These are phyloP conservation scores for Tricholoma furcatifolium DNA, from an alignment of 768 basidiomycete genomes.

Conservation along the genomic window DNA sequence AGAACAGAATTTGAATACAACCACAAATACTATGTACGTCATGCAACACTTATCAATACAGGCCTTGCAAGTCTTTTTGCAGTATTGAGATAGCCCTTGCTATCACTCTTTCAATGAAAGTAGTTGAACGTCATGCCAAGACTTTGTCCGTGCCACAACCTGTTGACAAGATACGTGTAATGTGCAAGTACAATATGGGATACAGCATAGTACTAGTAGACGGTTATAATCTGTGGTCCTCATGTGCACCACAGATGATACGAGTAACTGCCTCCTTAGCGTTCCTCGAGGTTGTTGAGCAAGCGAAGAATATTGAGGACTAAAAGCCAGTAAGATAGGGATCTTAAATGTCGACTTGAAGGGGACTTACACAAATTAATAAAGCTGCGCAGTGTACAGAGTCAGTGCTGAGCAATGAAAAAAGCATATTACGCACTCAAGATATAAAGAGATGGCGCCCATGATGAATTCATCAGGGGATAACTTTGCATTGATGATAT, in stretches of 20 bases:
- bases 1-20: not conserved
- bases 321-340: conserved; percentile 25
- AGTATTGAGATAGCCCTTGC: no score
- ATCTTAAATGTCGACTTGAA: not conserved
- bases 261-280: conserved; percentile 24
- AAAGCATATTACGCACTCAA: conserved; percentile 63
- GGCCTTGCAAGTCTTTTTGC: no score
- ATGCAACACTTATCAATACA: no score
- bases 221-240: not conserved
- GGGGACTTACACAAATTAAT: conserved; percentile 76
- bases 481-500: conserved; percentile 81
- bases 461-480: conserved; percentile 94
- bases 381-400: conserved; percentile 48
- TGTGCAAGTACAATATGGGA: not conserved
- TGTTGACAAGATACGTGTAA: not conserved
- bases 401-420: conserved; percentile 4
- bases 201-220: not conserved
- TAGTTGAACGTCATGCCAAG: no score
- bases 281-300: conserved; percentile 59
- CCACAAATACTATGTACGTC: not conserved
- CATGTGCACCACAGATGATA: not conserved
- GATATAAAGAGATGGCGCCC: conserved; percentile 89
- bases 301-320: conserved; percentile 87
- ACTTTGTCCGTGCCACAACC: no score
- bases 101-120: no score